phyloP scores from a whole-genome alignment of 2,329 filamentous ascomycete genomes.

The Trichoderma hamatum region DNA sequence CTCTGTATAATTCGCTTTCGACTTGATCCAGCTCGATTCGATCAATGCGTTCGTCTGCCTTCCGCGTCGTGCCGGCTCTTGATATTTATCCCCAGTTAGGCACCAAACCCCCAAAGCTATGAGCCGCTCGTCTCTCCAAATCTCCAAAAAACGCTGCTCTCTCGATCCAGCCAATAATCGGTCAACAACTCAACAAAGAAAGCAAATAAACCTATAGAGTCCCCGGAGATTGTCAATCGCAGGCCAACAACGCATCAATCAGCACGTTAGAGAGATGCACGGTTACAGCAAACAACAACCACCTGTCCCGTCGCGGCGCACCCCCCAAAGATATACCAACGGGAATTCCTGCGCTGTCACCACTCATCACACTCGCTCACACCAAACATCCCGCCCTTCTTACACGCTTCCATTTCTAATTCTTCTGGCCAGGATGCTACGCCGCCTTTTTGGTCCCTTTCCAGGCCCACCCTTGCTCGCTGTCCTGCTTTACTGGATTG shows the following conservation, averaged over 20 bases:
- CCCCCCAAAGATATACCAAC: background rate
- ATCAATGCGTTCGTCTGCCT: background rate
- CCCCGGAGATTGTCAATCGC: background rate
- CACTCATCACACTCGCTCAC: background rate
- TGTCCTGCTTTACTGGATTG: background rate
- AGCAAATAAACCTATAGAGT: background rate
- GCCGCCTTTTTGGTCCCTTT: background rate
- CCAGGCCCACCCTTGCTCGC: background rate
- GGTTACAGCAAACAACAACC: background rate
- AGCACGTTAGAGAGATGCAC: background rate
- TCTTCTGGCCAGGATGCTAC: background rate
- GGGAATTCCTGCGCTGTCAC: background rate
- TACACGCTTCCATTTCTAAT: background rate
- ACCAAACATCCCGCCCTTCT: slow-evolving; percentile 1
- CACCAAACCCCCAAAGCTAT: slow-evolving; percentile 1
- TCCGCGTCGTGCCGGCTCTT: background rate
- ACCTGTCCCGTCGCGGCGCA: background rate
- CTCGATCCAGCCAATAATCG: slow-evolving; percentile 2
- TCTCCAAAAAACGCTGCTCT: background rate
- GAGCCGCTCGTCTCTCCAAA: slow-evolving; percentile 7
- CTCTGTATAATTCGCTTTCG: background rate
- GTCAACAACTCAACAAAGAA: background rate
- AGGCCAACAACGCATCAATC: slow-evolving; percentile 12
- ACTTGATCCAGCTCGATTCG: background rate
- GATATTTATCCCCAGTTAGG: slow-evolving; percentile 22